Conservation (phyloP, 2,329 filamentous ascomycete genomes). For the Phoma sp. region DNA sequence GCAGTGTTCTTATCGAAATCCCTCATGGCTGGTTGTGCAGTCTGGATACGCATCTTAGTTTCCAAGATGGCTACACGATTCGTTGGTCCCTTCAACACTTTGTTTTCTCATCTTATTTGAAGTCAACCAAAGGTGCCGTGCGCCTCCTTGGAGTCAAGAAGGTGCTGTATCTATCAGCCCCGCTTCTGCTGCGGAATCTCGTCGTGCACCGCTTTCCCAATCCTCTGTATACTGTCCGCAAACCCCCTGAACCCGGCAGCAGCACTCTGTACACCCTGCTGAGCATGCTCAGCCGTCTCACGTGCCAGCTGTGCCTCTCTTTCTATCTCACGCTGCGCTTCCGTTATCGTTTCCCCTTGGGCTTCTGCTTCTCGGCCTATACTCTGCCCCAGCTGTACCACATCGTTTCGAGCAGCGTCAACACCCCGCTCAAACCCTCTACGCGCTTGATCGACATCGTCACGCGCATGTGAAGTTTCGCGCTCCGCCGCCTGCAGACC, state of each 20-base stretch:
- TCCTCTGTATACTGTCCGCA: constrained; percentile 18
- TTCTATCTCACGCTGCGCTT: constrained; percentile 15
- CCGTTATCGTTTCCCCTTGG: constrained; percentile 6
- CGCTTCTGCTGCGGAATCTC: constrained; percentile 15
- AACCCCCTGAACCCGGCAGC: constrained; percentile 14
- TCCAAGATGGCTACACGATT: no score
- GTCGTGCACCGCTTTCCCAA: constrained; percentile 18
- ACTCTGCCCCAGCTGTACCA: constrained; percentile 9
- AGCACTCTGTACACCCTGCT: constrained; percentile 14
- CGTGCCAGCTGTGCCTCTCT: constrained; percentile 8
- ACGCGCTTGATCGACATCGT: constrained; percentile 7
- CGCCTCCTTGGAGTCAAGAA: no score
- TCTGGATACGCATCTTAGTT: no score
- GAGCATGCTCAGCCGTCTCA: constrained; percentile 10
- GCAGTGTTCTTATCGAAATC: no score
- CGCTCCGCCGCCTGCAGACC: constrained; percentile 9
- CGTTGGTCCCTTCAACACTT: no score
- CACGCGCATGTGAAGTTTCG: constrained; percentile 16
- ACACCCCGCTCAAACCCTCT: constrained; percentile 10
- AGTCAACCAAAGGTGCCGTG: no score
- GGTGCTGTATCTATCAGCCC: not conserved
- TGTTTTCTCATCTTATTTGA: no score
- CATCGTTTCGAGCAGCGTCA: constrained; percentile 5
- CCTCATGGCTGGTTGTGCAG: no score
- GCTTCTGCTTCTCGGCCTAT: constrained; percentile 10